Conservation (phyloP, 2,329 filamentous ascomycete species). For the Pseudocercospora fijiensis region DNA sequence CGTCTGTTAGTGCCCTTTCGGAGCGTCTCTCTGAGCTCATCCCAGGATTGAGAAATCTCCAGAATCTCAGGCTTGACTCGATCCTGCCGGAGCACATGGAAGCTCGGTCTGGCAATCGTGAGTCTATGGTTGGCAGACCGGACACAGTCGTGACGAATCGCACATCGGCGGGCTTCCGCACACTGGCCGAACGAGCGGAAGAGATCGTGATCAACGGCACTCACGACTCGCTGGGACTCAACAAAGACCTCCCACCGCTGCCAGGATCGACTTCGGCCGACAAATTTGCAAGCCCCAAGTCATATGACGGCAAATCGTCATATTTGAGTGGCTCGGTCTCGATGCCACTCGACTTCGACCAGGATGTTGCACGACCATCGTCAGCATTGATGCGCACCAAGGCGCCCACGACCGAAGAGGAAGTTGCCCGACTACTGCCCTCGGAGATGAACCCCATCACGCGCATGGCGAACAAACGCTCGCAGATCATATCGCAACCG, state of each 20-base stretch:
- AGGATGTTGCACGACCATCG: constrained; percentile 28
- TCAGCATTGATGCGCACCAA: constrained; percentile 34
- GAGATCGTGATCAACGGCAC: constrained; percentile 41
- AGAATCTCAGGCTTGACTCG: constrained; percentile 40
- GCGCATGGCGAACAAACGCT: constrained; percentile 34
- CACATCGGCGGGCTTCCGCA: constrained; percentile 41
- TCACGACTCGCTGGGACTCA: constrained; percentile 38
- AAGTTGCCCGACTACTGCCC: constrained; percentile 35
- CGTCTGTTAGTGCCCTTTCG: constrained; percentile 47
- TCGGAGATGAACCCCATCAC: constrained; percentile 38
- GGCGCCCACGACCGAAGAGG: constrained; percentile 35
- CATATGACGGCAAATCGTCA: constrained; percentile 28
- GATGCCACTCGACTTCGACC: constrained; percentile 34
- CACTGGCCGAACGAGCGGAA: constrained; percentile 40
- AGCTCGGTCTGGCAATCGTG: constrained; percentile 30
- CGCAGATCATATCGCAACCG: constrained; percentile 36
- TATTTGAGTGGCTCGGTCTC: constrained; percentile 38
- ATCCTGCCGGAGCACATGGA: constrained; percentile 40
- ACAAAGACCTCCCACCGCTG: constrained; percentile 41
- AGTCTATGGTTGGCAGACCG: constrained; percentile 27
- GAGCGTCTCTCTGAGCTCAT: constrained; percentile 49
- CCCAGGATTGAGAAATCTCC: constrained; percentile 43
- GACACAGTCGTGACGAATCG: constrained; percentile 39
- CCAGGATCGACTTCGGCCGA: constrained; percentile 34
- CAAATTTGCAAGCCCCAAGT: constrained; percentile 27